Base-by-base conservation (phyloP, 371 early-diverging fungal species). In the Lichtheimia ramosa region DNA sequence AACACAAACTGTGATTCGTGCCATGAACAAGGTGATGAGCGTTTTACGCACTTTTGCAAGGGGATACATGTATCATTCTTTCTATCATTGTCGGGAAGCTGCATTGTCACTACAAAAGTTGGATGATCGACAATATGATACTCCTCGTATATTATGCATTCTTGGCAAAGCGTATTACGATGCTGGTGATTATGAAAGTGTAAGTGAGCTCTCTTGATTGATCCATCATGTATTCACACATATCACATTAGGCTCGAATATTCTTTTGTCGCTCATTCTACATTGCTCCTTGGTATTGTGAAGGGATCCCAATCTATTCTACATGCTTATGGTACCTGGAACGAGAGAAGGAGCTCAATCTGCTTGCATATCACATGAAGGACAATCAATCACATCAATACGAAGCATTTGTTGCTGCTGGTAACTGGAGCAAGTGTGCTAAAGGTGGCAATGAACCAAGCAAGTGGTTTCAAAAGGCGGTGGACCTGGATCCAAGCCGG, bases 261-360 rank as follows among this genome's bases (percentile, higher is more conserved):
- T 73, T 79, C 27, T 79, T 70, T 40, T 65, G 66, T n/a, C 64
- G 71, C 20, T 49, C 70, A 3, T 75, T 79, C 48, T 49, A 46
- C 5, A 59, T 70, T 16, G 70, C 74, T 3, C 79, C 76, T 14
- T 79, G 79, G 79, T 79, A 55, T 23, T 79, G 75, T 43, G 74
- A 79, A 21, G 65, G 56, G 21, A 59, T 71, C 0, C 74, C 79
- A 7, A 49, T 65, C 20, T 75, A 79, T 54, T 75, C 79, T 0
- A 79, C 79, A 6, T 75, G 70, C 15, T 34, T 79, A 2, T 75
- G 75, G 70, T 79, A 73, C 48, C 56, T 79, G 18, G 70, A 72
- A 42, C 69, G 68, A 16, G 66, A 71, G 48, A 43, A 58, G 24
- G 79, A 75, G 43, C 59, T 79, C 25, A 75, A 75, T 51, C 25